phyloP scores from a whole-genome alignment of 1,284 basidiomycete genomes.

The Puccinia coronata region DNA sequence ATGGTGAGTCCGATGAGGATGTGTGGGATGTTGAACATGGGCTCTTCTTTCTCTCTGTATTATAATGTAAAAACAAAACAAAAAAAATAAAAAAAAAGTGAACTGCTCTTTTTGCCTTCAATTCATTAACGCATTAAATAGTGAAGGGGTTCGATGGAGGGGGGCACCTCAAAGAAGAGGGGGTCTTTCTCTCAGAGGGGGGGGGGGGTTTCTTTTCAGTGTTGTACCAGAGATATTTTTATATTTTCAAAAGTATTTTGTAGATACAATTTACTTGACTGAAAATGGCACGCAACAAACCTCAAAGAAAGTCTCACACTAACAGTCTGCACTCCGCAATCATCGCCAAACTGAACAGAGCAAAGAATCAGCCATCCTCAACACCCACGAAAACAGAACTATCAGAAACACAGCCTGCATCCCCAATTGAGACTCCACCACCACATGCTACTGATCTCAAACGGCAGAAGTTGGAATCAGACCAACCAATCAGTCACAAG shows the following conservation, averaged over 20 bases:
- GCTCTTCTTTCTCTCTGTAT: background rate
- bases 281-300: background rate
- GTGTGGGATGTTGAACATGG: constrained; percentile 7
- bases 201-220: too few species aligned
- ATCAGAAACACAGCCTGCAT: background rate
- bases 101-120: too few species aligned
- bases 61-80: too few species aligned
- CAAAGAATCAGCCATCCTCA: background rate
- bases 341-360: background rate
- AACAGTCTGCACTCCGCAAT: background rate
- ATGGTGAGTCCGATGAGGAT: constrained; percentile 16
- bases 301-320: background rate
- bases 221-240: too few species aligned
- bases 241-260: too few species aligned
- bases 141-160: too few species aligned
- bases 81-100: too few species aligned
- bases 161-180: too few species aligned
- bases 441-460: too few species aligned
- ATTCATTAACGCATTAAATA: too few species aligned
- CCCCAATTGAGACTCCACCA: background rate
- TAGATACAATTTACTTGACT: background rate
- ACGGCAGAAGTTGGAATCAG: background rate
- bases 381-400: background rate
- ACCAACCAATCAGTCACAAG: background rate
- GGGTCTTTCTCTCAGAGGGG: too few species aligned